Evolutionary conservation across 805 yeast genomes (phyloP), one percentile per base, ranked within the genome.

Genomic region (Diddensiella caesifluorescens): DNA sequence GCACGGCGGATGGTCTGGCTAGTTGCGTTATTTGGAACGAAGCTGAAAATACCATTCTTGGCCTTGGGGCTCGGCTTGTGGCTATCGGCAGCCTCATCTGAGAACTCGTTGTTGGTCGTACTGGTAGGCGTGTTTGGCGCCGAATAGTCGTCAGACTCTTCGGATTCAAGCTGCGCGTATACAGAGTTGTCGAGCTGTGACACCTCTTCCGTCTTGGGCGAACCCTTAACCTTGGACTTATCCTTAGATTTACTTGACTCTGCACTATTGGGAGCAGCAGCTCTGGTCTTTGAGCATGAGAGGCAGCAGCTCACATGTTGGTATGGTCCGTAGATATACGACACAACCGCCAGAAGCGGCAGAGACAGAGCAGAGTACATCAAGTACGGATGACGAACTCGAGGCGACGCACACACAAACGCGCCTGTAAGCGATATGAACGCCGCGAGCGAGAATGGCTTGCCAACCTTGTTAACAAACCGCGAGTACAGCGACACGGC

Each of bases 361-460:
- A 59, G 53, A 7, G 63, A 55, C 13, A 59, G 43, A 5, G 61
- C 64, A 15, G 56, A 49, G 47, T 62, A 61, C 21, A 62, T 44
- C 45, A 62, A 52, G 42, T 62, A 62, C 9, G 66, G 66, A 49
- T 62, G 66, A 38, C 55, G 48, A 34, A 54, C 59, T 15, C 46
- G 35, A 23, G 54, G 49, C 5, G 52, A 43, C 34, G 64, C 49
- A 21, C 48, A 41, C 26, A 51, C 23, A 42, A 47, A 62, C 13
- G 63, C 55, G 10, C 47, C 40, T 4, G 48, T 20, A 31, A 59
- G 49, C n/a, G 59, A 37, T n/a, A 44, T 42, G 15, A 50, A 43
- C 5, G 57, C 53, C 10, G 52, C 27, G 19, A 50, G 53, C 16
- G 54, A 39, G 31, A 60, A 35, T 10, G 53, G 53, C 18, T 31